phyloP scores from a whole-genome alignment of 164 flowering plant species.

The Annona cherimola region DNA sequence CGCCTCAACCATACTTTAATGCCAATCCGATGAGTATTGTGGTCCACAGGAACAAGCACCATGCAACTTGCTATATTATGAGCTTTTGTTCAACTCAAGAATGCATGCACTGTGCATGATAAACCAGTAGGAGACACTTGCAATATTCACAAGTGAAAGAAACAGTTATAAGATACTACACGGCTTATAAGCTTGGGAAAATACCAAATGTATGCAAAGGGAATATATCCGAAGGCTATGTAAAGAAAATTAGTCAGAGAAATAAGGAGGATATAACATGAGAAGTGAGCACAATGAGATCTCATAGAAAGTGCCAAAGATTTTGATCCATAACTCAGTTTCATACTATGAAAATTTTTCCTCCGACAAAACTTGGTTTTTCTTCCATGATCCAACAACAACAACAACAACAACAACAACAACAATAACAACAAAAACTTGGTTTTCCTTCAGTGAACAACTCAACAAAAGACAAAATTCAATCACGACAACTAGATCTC shows the following conservation, averaged over 20 bases:
- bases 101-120: not conserved
- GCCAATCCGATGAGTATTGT: not conserved
- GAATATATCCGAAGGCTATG: too few relatives aligned
- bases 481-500: not conserved
- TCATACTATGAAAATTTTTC: too few relatives aligned
- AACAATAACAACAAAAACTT: too few relatives aligned
- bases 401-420: too few relatives aligned
- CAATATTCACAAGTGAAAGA: not conserved
- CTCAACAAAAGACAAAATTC: not conserved
- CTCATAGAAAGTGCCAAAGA: too few relatives aligned
- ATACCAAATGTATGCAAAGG: not conserved
- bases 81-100: not conserved
- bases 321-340: too few relatives aligned
- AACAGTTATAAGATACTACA: not conserved
- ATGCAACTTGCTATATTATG: not conserved
- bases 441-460: not conserved
- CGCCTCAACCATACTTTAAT: too few relatives aligned
- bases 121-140: not conserved
- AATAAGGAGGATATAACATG: too few relatives aligned
- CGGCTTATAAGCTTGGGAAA: not conserved
- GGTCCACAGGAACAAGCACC: not conserved
- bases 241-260: too few relatives aligned
- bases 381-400: too few relatives aligned
- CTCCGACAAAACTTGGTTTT: too few relatives aligned
- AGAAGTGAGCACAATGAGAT: too few relatives aligned